A percentile compares a stretch with the other conserved stretches of the same genome.
These are phyloP conservation scores for Ophiocordyceps polyrhachis-furcata DNA, from an alignment of 2,329 filamentous ascomycete genomes.

Conservation along the genomic window DNA sequence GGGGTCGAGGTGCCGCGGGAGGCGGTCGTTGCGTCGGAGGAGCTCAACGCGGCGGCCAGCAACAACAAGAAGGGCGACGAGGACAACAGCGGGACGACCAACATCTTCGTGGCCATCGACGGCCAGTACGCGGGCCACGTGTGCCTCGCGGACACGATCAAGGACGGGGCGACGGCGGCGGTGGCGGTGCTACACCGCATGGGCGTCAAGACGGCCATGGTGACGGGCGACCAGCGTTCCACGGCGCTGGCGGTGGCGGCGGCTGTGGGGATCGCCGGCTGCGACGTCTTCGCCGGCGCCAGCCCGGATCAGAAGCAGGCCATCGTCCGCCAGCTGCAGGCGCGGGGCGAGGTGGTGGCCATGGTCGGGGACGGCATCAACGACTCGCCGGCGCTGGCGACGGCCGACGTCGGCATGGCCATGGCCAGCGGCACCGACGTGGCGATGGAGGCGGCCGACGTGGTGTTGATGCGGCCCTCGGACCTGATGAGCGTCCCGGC, in stretches of 20 bases:
- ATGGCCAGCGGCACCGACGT: conserved; percentile 89
- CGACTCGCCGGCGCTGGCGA: conserved; percentile 86
- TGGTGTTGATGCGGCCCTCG: conserved; percentile 86
- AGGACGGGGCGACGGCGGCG: conserved; percentile 64
- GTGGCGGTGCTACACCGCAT: conserved; percentile 69
- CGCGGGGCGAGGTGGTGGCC: conserved; percentile 57
- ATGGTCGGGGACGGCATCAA: conserved; percentile 99
- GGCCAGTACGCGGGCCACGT: conserved; percentile 64
- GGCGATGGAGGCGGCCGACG: conserved; percentile 89
- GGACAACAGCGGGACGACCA: conserved; percentile 48
- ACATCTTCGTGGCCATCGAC: conserved; percentile 82
- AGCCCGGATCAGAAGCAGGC: conserved; percentile 80
- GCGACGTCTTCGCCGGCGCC: conserved; percentile 70
- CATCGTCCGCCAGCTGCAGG: conserved; percentile 64
- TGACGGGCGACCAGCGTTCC: conserved; percentile 78
- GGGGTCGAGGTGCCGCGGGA: conserved; percentile 45
- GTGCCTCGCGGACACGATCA: conserved; percentile 77
- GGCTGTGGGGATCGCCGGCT: conserved; percentile 58
- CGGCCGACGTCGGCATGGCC: conserved; percentile 82
- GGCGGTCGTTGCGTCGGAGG: conserved; percentile 44
- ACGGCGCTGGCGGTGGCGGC: conserved; percentile 72
- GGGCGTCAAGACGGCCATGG: conserved; percentile 73
- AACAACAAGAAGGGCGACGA: conserved; percentile 14
- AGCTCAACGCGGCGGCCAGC: conserved; percentile 27
- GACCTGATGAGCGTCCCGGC: conserved; percentile 88